Evolutionary conservation across 208 protist genomes (phyloP).

Genomic region (Tritrichomonas foetus): DNA sequence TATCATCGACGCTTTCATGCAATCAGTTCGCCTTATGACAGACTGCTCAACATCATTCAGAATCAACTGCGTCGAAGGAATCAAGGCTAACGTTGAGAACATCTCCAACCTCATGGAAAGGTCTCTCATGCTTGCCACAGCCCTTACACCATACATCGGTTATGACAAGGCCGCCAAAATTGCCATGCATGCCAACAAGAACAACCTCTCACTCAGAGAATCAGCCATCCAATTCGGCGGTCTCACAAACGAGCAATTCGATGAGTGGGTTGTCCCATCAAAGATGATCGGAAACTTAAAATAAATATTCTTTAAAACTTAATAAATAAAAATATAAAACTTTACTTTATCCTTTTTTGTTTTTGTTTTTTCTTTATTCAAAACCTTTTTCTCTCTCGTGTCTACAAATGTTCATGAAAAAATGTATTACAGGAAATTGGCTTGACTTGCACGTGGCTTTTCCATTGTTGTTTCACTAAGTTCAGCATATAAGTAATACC

Average conservation of each 20-base stretch:
- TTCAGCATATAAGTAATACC: too few relatives aligned
- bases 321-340: too few relatives aligned
- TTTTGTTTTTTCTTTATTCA: too few relatives aligned
- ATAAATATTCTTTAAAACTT: too few relatives aligned
- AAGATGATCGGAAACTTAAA: constrained; percentile 42
- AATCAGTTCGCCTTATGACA: constrained; percentile 65
- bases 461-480: too few relatives aligned
- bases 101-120: constrained; percentile 64
- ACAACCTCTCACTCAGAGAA: constrained; percentile 48
- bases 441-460: too few relatives aligned
- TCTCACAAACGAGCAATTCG: constrained; percentile 46
- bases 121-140: constrained; percentile 79
- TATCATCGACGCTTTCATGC: constrained; percentile 67
- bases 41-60: constrained; percentile 67
- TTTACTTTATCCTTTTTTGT: too few relatives aligned
- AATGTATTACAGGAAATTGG: too few relatives aligned
- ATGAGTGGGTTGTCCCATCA: constrained; percentile 41
- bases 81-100: constrained; percentile 64
- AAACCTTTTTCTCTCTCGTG: too few relatives aligned
- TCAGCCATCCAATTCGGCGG: constrained; percentile 35
- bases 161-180: constrained; percentile 67
- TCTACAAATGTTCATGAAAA: too few relatives aligned
- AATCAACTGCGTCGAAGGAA: constrained; percentile 69
- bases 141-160: constrained; percentile 78
- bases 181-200: constrained; percentile 48